Evolutionary conservation across 805 yeast species (phyloP).

Genomic region (fission yeast (Schizosaccharomyces pombe)): DNA sequence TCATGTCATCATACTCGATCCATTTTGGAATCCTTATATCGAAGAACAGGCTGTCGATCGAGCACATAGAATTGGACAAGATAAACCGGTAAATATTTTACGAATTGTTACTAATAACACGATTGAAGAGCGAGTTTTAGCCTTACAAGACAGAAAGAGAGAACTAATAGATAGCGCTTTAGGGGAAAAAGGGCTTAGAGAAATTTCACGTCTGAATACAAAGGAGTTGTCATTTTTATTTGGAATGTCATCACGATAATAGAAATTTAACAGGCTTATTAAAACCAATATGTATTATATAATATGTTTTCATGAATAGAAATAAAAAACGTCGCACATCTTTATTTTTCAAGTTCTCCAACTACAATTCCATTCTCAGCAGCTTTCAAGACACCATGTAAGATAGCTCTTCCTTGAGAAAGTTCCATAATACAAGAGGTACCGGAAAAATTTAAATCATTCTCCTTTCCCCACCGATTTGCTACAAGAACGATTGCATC

Average conservation of each 20-base stretch:
- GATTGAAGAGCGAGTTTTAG: constrained; percentile 75
- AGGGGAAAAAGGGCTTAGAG: constrained; percentile 47
- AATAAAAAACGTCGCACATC: neutral
- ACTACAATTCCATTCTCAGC: neutral
- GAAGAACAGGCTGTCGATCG: constrained; percentile 96
- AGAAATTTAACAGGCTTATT: too few relatives aligned
- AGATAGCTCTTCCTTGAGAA: neutral
- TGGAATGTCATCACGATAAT: neutral
- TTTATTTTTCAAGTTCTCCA: neutral
- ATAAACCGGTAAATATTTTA: constrained; percentile 51
- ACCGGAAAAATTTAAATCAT: neutral
- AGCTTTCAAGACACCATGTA: neutral
- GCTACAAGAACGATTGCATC: neutral
- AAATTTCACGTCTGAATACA: constrained; percentile 1
- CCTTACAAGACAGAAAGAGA: constrained; percentile 55
- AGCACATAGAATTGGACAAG: constrained; percentile 85
- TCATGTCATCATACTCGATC: constrained; percentile 77
- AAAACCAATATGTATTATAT: too few relatives aligned
- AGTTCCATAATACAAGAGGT: neutral
- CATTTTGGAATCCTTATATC: constrained; percentile 94
- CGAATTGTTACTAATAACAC: constrained; percentile 43
- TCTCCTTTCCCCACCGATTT: neutral
- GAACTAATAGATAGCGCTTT: constrained; percentile 61
- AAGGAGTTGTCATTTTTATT: constrained; percentile 4
- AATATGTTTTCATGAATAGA: too few relatives aligned